These are phyloP conservation scores for Lactarius tabidus DNA, from an alignment of 768 basidiomycete genomes.

Conservation along the genomic window DNA sequence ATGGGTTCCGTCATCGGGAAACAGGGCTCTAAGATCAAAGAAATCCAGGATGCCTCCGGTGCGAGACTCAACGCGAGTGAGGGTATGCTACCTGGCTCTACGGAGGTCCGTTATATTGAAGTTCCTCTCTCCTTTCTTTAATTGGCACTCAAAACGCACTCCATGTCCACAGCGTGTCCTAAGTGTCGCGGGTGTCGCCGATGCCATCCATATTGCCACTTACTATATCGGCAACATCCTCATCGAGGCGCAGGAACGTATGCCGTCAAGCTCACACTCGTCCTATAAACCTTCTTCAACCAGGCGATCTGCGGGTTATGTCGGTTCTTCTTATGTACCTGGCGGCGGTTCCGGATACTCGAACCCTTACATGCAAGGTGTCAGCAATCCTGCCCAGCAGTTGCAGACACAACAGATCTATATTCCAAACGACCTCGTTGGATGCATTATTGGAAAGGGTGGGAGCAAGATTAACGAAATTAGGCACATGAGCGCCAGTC, in stretches of 20 bases:
- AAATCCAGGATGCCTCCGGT: constrained; percentile 98
- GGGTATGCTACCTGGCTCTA: constrained; percentile 98
- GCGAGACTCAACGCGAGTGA: constrained; percentile 95
- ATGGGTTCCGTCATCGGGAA: constrained; percentile 99
- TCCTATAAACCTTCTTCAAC: constrained; percentile 68
- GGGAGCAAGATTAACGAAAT: constrained; percentile 99
- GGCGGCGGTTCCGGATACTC: constrained; percentile 63
- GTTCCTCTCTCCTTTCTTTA: constrained; percentile 13
- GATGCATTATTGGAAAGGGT: constrained; percentile 96
- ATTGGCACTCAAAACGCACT: constrained; percentile 21
- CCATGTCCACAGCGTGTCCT: constrained; percentile 71
- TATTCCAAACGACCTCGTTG: constrained; percentile 96
- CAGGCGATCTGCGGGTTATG: constrained; percentile 40
- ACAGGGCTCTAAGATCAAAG: constrained; percentile 96
- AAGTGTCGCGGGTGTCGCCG: constrained; percentile 96
- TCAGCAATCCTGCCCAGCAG: constrained; percentile 45
- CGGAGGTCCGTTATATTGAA: constrained; percentile 62
- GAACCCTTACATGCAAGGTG: constrained; percentile 37
- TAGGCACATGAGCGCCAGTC: constrained; percentile 88
- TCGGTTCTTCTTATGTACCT: constrained; percentile 66
- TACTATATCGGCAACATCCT: constrained; percentile 99
- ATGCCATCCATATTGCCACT: constrained; percentile 98
- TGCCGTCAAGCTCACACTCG: constrained; percentile 63
- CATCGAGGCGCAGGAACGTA: constrained; percentile 84
- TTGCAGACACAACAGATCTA: constrained; percentile 97